A percentile compares a stretch with the other conserved stretches of the same genome.
phyloP scores from a whole-genome alignment of 2,329 filamentous ascomycete genomes.

The Delphinella strobiligena region DNA sequence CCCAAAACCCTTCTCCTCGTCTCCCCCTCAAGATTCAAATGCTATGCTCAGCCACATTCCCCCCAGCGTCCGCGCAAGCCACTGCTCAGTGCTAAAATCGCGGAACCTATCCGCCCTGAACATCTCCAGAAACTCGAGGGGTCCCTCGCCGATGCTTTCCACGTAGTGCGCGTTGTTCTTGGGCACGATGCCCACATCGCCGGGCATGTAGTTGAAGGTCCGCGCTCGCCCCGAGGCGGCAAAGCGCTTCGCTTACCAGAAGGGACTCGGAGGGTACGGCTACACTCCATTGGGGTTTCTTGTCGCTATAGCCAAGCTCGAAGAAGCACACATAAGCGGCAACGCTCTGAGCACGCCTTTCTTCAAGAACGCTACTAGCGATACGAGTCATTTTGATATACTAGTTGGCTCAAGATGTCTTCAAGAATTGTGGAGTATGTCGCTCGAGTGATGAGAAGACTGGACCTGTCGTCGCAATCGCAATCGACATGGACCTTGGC shows the following conservation, averaged over 20 bases:
- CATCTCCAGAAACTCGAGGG: slow-evolving; percentile 64
- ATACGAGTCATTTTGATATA: slow-evolving; percentile 8
- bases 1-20: slow-evolving; percentile 6
- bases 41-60: slow-evolving; percentile 40
- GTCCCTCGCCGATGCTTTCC: slow-evolving; percentile 68
- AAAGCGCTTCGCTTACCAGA: too few relatives aligned
- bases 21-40: slow-evolving; percentile 5
- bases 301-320: not conserved
- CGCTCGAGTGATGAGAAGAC: too few relatives aligned
- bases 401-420: too few relatives aligned
- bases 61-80: slow-evolving; percentile 55
- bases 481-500: too few relatives aligned
- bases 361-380: slow-evolving; percentile 16
- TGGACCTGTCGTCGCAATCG: too few relatives aligned
- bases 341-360: slow-evolving; percentile 12
- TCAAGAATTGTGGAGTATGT: too few relatives aligned
- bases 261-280: too few relatives aligned
- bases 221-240: slow-evolving; percentile 59
- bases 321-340: too few relatives aligned
- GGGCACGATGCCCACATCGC: slow-evolving; percentile 67
- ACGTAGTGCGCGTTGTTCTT: slow-evolving; percentile 70
- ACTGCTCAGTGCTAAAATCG: slow-evolving; percentile 56
- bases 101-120: slow-evolving; percentile 48
- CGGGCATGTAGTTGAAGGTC: slow-evolving; percentile 64
- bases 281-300: too few relatives aligned